These are phyloP conservation scores for Metschnikowia lachancei DNA, from an alignment of 805 yeast genomes.

Conservation along the genomic window DNA sequence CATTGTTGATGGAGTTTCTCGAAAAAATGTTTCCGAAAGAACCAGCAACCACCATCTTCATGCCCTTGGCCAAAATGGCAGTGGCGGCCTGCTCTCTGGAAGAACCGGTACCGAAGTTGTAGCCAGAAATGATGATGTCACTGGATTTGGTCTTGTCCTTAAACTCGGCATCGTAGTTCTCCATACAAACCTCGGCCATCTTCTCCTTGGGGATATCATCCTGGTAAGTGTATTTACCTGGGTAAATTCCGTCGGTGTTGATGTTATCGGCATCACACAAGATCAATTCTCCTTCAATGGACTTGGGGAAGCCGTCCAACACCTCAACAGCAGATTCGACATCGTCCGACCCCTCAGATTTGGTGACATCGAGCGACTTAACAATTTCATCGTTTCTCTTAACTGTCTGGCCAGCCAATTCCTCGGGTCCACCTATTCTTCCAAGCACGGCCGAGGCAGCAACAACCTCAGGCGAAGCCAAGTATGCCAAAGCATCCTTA, in stretches of 20 bases:
- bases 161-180: slow-evolving; percentile 92
- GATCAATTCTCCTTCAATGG: slow-evolving; percentile 86
- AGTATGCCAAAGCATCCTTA: slow-evolving; percentile 89
- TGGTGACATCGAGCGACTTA: slow-evolving; percentile 33
- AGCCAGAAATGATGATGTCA: slow-evolving; percentile 90
- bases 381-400: slow-evolving; percentile 50
- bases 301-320: slow-evolving; percentile 85
- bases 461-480: slow-evolving; percentile 97
- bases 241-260: slow-evolving; percentile 98
- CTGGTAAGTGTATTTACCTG: slow-evolving; percentile 98
- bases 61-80: slow-evolving; percentile 91
- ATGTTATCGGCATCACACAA: slow-evolving; percentile 95
- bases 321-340: slow-evolving; percentile 57
- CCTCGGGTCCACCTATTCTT: slow-evolving; percentile 88
- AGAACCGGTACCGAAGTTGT: slow-evolving; percentile 97
- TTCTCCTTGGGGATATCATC: slow-evolving; percentile 92
- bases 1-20: slow-evolving; percentile 95
- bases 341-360: slow-evolving; percentile 27
- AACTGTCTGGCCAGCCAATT: slow-evolving; percentile 57
- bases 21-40: slow-evolving; percentile 96
- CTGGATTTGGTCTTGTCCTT: slow-evolving; percentile 76
- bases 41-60: slow-evolving; percentile 90
- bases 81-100: slow-evolving; percentile 99
- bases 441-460: slow-evolving; percentile 98
- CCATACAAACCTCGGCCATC: slow-evolving; percentile 99